Percentiles rank a stretch among this genome's conserved stretches.
phyloP scores from a whole-genome alignment of 2,329 filamentous ascomycete species.

The Arthrinium phaeospermum region DNA sequence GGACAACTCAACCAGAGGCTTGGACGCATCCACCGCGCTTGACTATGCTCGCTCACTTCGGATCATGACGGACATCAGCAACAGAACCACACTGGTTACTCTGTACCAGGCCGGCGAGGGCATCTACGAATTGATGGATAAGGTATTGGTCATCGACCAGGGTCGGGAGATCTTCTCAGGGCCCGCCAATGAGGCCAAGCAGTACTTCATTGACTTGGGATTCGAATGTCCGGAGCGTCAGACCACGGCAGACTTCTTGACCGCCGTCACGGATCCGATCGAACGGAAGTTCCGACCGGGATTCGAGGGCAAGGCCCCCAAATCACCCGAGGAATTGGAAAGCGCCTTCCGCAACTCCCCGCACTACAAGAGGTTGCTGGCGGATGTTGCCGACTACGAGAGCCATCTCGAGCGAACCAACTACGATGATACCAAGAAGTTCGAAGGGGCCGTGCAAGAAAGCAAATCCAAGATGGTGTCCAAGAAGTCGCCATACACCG shows the following conservation, averaged over 20 bases:
- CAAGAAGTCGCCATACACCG: conserved; percentile 76
- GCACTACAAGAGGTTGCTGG: conserved; percentile 63
- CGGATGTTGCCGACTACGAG: conserved; percentile 61
- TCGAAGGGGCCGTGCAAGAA: conserved; percentile 68
- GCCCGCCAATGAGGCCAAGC: conserved; percentile 62
- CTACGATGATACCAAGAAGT: conserved; percentile 66
- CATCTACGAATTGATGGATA: conserved; percentile 68
- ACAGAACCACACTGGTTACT: conserved; percentile 53
- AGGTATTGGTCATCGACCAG: conserved; percentile 77
- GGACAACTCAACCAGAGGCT: conserved; percentile 82
- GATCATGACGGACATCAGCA: conserved; percentile 77
- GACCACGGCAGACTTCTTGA: conserved; percentile 81
- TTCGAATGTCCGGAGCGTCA: conserved; percentile 64
- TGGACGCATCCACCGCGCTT: conserved; percentile 79
- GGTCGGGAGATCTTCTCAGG: conserved; percentile 70
- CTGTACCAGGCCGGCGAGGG: conserved; percentile 51
- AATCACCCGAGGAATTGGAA: conserved; percentile 70
- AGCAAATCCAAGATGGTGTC: conserved; percentile 71
- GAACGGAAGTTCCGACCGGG: conserved; percentile 72
- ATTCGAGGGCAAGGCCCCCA: conserved; percentile 69
- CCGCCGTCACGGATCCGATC: conserved; percentile 74
- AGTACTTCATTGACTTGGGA: conserved; percentile 71
- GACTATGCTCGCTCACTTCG: conserved; percentile 75
- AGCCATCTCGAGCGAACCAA: conserved; percentile 56
- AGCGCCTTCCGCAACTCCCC: conserved; percentile 68